Base-by-base conservation (phyloP, 2,329 filamentous ascomycete genomes). In the Orbilia blumenaviensis region DNA sequence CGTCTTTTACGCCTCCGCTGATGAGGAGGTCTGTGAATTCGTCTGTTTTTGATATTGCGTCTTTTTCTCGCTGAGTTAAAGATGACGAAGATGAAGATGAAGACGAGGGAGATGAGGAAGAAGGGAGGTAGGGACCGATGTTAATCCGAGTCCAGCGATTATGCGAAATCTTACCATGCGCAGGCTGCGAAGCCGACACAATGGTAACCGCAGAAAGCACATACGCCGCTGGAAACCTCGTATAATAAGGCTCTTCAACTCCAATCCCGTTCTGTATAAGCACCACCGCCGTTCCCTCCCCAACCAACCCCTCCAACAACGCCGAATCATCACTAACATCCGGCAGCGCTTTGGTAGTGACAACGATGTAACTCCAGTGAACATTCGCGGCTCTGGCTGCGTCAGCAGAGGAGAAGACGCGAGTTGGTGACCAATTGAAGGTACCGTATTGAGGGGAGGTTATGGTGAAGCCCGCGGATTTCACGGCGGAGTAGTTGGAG, bases 281-380 rank as follows among this genome's bases (percentile, higher is more conserved):
- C 6, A 88, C 87, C 42, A 90, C 86, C 0, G 85, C 84, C 0
- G 87, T 89, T 54, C 82, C 18, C 63, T 58, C 10, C 79, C 80
- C 64, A 0, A 76, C 72, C 23, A 76, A 21, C 0, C 72, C 72
- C 23, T 76, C 72, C n/a, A 73, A 48, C 16, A 77, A 44, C 25
- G 61, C 73, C 52, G 67, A 76, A 42, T 76, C 72, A 38, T 76
- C 72, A n/a, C 64, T 69, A 27, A 68, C 32, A 36, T 62, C 48
- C 14, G 90, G 89, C 8, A 92, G 84, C 0, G 89, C 89, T 82
- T 92, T 92, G 18, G 90, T 92, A 10, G 88, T 90, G 48, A 92
- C 88, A 64, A 92, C 85, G 46, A 92, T 86, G 81, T 88, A 91
- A 82, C 92, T 88, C 87, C 87, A 89, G n/a, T 78, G 38, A 16